Conservation (phyloP, 2,329 filamentous ascomycete genomes). For the Fusarium acutatum region DNA sequence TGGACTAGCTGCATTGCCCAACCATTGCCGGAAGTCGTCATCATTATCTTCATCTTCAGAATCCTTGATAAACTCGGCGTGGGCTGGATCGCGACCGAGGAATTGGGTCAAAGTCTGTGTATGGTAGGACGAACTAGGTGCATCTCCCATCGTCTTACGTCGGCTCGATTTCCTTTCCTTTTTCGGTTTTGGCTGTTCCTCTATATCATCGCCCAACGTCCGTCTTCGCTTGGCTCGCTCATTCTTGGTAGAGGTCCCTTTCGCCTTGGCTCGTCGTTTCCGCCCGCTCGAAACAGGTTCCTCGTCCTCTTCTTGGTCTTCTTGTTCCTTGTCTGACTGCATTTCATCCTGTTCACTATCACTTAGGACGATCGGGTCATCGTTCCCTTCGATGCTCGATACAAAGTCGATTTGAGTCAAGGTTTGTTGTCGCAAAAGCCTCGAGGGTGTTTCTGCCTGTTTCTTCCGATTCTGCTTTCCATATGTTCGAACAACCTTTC, state of each 20-base stretch:
- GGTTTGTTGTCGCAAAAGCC: constrained; percentile 50
- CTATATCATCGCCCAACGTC: constrained; percentile 39
- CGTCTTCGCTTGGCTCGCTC: constrained; percentile 40
- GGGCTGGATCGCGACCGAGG: constrained; percentile 34
- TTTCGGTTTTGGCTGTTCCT: constrained; percentile 22
- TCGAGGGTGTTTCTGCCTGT: constrained; percentile 20
- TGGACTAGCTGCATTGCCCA: constrained; percentile 42
- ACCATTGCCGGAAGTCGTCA: constrained; percentile 47
- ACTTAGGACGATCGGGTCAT: constrained; percentile 38
- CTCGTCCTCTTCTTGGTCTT: constrained; percentile 22
- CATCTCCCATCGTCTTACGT: constrained; percentile 47
- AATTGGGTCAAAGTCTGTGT: constrained; percentile 56
- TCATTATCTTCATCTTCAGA: constrained; percentile 51
- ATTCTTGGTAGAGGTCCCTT: constrained; percentile 16
- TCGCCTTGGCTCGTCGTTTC: constrained; percentile 32
- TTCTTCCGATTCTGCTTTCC: constrained; percentile 40
- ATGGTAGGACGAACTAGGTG: constrained; percentile 47
- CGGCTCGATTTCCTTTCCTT: constrained; percentile 33
- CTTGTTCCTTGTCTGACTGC: constrained; percentile 29
- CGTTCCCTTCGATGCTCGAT: constrained; percentile 46
- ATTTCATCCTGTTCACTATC: constrained; percentile 42
- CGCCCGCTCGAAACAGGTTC: constrained; percentile 37
- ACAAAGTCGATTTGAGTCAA: constrained; percentile 55
- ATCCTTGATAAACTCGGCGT: constrained; percentile 45
- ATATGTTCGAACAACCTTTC: constrained; percentile 48